A percentile compares a stretch with the other conserved stretches of the same genome.
phyloP scores from a whole-genome alignment of 225 moss, liverwort and hornwort genomes.

The Pseudoscleropodium purum region DNA sequence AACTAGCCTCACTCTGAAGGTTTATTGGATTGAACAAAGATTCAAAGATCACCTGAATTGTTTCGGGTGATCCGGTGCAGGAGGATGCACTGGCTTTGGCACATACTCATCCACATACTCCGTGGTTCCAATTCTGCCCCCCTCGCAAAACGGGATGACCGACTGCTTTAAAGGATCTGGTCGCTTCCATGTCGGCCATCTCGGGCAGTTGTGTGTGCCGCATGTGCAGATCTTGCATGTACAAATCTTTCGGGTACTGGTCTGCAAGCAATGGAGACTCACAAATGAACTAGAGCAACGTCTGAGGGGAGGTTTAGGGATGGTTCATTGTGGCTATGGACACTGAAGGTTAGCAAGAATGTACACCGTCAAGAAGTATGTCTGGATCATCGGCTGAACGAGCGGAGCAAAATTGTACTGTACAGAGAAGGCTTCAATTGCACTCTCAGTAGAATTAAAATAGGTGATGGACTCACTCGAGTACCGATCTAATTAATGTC shows the following conservation, averaged over 20 bases:
- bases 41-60: conserved; percentile 8
- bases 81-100: conserved; percentile 31
- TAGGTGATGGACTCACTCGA: background rate
- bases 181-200: conserved; percentile 18
- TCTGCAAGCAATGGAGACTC: background rate
- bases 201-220: conserved; percentile 29
- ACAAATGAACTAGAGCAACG: background rate
- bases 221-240: conserved; percentile 44
- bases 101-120: conserved; percentile 18
- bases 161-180: conserved; percentile 14
- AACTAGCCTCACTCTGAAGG: background rate
- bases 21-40: background rate
- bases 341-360: background rate
- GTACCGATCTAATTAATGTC: background rate
- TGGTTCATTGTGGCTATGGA: background rate
- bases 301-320: background rate
- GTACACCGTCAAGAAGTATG: background rate
- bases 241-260: conserved; percentile 18
- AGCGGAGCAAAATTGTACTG: background rate
- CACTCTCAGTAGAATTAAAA: background rate
- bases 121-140: conserved; percentile 15
- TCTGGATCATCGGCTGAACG: background rate
- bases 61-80: conserved; percentile 8
- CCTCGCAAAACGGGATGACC: conserved; percentile 30
- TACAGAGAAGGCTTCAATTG: background rate